Evolutionary conservation across 2,329 filamentous ascomycete species (phyloP), one percentile per base, ranked within the genome.

Genomic region (Diaporthe vaccinii): DNA sequence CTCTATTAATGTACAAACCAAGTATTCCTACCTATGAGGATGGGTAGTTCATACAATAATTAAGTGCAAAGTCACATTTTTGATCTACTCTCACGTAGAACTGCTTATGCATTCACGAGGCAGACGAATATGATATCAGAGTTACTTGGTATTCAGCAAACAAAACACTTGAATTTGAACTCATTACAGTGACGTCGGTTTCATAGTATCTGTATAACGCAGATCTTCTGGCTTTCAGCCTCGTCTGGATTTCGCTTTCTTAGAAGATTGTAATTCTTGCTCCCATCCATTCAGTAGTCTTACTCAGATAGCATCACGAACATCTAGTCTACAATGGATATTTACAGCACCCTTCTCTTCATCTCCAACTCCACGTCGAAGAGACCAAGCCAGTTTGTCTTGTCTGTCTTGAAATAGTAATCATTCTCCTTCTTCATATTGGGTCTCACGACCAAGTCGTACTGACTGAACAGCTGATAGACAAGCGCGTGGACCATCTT

Each of bases 351-450:
- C 22, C 59, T 65, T 4, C 15, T 46, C 39, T 31, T 65, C 59
- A 65, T 65, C 22, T 65, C 59, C 9, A 65, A 22, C 17, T 65
- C 59, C 41, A 65, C 59, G 6, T 65, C 59, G 17, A 65, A 65
- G 1, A 65, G 59, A 22, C 59, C 59, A 17, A 65, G 59, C 59
- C 59, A 65, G 7, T 65, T 65, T 31, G 59, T 46, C 25, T 65
- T 65, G 5, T 65, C 59, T 6, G 59, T 65, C 39, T 65, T 65
- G 59, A 65, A 65, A 20, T 65, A 65, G 59, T 65, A 65, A 46
- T 65, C 59, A 14, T 65, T 65, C 39, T 65, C 59, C 17, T 65
- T 65, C 59, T 65, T 65, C 59, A 65, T 65, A n/a, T 65, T 65
- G 2, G 59, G 59, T 14, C 59, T 28, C 8, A 65, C 59, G 20